Conservation (phyloP, 331 rosid species). For the Pyracantha coccinea region DNA sequence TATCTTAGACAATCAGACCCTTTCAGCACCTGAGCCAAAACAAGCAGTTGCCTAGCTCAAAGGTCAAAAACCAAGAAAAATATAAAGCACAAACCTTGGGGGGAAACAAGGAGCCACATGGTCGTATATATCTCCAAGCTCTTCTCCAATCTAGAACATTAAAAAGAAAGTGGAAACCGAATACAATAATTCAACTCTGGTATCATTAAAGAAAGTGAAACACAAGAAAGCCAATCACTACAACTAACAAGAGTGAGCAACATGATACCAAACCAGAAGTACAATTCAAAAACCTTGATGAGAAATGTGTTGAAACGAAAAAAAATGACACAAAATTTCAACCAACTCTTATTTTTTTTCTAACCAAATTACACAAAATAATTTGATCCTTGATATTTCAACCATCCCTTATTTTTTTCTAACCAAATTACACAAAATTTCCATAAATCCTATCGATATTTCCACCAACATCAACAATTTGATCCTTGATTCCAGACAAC, state of each 20-base stretch:
- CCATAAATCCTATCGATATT: neutral
- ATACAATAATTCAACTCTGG: neutral
- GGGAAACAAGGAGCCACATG: conserved; percentile 95
- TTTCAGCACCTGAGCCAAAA: neutral
- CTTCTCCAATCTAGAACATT: conserved; percentile 75
- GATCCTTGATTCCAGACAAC: neutral
- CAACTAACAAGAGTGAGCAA: neutral
- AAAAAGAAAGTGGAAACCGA: conserved; percentile 4
- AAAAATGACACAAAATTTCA: neutral
- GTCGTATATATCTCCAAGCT: conserved; percentile 90
- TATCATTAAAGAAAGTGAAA: neutral
- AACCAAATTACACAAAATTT: neutral
- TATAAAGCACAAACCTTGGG: conserved; percentile 58
- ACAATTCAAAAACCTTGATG: neutral
- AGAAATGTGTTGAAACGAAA: neutral
- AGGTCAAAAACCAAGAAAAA: conserved; percentile 5
- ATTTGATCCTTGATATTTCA: no score
- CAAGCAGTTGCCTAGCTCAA: conserved; percentile 15
- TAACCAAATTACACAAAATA: neutral
- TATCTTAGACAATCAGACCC: neutral
- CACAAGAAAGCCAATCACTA: neutral
- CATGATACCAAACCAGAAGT: neutral
- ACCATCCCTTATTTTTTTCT: neutral
- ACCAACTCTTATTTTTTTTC: neutral
- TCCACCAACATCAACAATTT: neutral